Evolutionary conservation across 2,329 filamentous ascomycete species (phyloP), one percentile per base, ranked within the genome.

Genomic region (Paraphaeosphaeria sporulosa): DNA sequence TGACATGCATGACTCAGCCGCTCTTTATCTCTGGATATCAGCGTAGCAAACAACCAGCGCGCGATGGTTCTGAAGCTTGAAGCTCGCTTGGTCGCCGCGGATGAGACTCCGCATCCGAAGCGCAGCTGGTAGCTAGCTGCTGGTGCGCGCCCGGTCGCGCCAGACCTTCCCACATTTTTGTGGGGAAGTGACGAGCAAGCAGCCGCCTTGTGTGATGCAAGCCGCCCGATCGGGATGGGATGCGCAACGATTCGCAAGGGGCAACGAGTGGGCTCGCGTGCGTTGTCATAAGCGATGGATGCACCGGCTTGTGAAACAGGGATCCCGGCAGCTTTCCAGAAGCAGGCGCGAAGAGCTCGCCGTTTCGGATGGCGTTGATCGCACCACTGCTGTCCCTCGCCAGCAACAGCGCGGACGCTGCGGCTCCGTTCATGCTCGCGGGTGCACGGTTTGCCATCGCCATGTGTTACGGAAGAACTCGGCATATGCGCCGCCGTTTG

Each of bases 191-290:
- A 76, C 73, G 72, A 66, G 66, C 67, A 65, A 65, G 63, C 64
- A 64, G 61, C 63, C 60, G 64, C 59, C 61, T 65, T 59, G 66
- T 66, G 64, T 58, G 60, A 69, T 68, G 65, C 63, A 49, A 55
- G 58, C 60, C 54, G 44, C 65, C 61, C 34, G 55, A 69, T 70
- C 38, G 53, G 71, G 69, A 36, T 55, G 66, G 60, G 62, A 52
- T 63, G 50, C 34, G 61, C 67, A 59, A 21, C 32, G 52, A 59
- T 53, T 43, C 61, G 58, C 47, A 57, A 62, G 19, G n/a, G 61
- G 70, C 68, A 66, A 67, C 61, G 68, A 67, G 66, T 75, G 38
- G 38, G 38, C 38, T 40, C 71, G 72, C 73, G 72, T 76, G 72
- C 70, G 67, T 68, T 67, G 65, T 66, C 65, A 62, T 43, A 63